Evolutionary conservation across 129 eudicot species (phyloP).

Genomic region (Logfia minima): DNA sequence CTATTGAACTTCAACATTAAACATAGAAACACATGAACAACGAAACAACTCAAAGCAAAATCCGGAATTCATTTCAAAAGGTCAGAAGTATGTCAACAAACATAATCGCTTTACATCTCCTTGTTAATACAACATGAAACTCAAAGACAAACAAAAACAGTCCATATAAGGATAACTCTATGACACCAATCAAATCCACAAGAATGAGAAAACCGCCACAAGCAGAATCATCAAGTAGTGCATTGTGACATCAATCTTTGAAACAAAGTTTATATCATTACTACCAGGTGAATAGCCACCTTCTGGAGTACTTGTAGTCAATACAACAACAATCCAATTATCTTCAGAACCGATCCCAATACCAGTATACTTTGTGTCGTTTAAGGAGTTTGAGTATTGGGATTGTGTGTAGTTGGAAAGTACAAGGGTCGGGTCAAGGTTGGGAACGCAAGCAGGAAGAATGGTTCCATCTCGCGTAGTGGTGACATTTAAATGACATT

Average conservation of each 20-base stretch:
- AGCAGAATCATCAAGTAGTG: constrained; percentile 27
- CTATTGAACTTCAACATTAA: constrained; percentile 7
- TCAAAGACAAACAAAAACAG: background rate
- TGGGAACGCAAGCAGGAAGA: constrained; percentile 90
- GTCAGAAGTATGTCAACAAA: constrained; percentile 17
- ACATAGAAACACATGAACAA: background rate
- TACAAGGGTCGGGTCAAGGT: constrained; percentile 57
- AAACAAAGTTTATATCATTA: constrained; percentile 34
- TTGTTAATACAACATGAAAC: constrained; percentile 21
- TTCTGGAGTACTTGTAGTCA: constrained; percentile 65
- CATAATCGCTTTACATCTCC: constrained; percentile 20
- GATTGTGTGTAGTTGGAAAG: constrained; percentile 72
- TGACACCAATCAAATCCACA: constrained; percentile 28
- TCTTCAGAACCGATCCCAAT: constrained; percentile 71
- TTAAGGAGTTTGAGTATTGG: constrained; percentile 59
- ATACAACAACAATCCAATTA: constrained; percentile 75
- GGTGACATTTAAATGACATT: constrained; percentile 66
- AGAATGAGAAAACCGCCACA: constrained; percentile 34
- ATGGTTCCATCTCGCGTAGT: constrained; percentile 71
- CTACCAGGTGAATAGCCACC: constrained; percentile 55
- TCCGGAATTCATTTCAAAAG: constrained; percentile 23
- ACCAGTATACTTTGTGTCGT: constrained; percentile 66
- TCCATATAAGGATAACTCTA: constrained; percentile 1
- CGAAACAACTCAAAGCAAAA: constrained; percentile 22
- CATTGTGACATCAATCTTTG: constrained; percentile 21